Base-by-base conservation (phyloP, 495 filamentous ascomycete genomes). In the Cercophora newfieldiana region DNA sequence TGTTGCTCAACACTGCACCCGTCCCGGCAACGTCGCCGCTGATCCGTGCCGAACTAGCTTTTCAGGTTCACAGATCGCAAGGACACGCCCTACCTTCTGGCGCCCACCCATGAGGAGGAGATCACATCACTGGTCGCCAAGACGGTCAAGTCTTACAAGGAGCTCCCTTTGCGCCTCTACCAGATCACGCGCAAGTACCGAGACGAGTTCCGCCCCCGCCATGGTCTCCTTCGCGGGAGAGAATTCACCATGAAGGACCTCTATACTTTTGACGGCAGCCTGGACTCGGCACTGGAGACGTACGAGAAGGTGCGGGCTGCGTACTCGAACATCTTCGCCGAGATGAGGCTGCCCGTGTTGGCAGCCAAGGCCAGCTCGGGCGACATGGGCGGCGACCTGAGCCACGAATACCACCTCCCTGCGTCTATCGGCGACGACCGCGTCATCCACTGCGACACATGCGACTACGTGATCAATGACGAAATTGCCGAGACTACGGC, bases 191-290 rank as follows among this genome's bases (percentile, higher is more conserved):
- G 94, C 49, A 99, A 99, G 78, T 99, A 97, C 71, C 87, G 95
- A 56, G 94, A 99, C 79, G 95, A 99, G 72, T 83, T 87, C 47
- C 84, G 95, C 25, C 95, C 96, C 7, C 83, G 95, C 37, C 90
- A 96, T 68, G 96, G 95, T 14, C 82, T 98, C 1, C 83, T 99
- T 12, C 88, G 95, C n/a, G 90, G 92, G 0, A 88, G 91, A 66
- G 95, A 99, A 70, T 99, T 99, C 70, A 77, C 92, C 61, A 99
- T 99, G 95, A 99, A 99, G 78, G 95, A 99, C 75, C 85, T 99
- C 1, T 99, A 99, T 72, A 98, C 96, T 0, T 99, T 99, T 69
- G 95, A 99, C 76, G 79, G 81, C 61, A 89, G 78, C 44, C 71
- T 83, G 2, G 72, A 86, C 24, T 76, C 85, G 6, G 95, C 95